phyloP scores from a whole-genome alignment of 2,329 filamentous ascomycete species.

The Claviceps pazoutovae region DNA sequence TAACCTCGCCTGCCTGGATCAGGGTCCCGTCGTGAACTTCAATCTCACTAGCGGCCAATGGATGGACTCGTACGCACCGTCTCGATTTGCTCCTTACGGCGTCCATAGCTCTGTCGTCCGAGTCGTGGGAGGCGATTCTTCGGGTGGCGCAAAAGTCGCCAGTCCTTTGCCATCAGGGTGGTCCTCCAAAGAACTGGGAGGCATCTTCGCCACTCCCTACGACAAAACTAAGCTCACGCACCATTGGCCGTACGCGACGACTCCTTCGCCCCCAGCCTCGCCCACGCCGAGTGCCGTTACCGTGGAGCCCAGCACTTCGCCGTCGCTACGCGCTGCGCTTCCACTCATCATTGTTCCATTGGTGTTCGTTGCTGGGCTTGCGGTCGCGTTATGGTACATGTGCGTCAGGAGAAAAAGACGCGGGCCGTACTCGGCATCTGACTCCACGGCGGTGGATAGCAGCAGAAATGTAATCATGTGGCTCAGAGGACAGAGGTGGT shows the following conservation, averaged over 20 bases:
- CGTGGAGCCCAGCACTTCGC: neutral
- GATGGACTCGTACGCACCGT: slow-evolving; percentile 56
- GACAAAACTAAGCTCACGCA: slow-evolving; percentile 39
- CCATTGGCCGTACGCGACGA: slow-evolving; percentile 45
- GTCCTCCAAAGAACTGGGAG: slow-evolving; percentile 31
- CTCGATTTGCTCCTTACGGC: slow-evolving; percentile 48
- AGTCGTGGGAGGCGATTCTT: slow-evolving; percentile 52
- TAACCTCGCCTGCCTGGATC: slow-evolving; percentile 30
- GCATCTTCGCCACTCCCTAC: slow-evolving; percentile 43
- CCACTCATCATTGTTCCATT: slow-evolving; percentile 8
- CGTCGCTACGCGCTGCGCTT: slow-evolving; percentile 3
- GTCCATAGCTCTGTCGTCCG: slow-evolving; percentile 51
- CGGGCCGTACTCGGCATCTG: slow-evolving; percentile 17
- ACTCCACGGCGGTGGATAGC: slow-evolving; percentile 30
- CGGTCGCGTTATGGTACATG: slow-evolving; percentile 34
- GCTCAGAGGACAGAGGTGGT: slow-evolving; percentile 31
- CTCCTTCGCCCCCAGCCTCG: neutral
- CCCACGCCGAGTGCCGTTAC: neutral
- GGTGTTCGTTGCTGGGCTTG: slow-evolving; percentile 8
- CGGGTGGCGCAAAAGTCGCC: slow-evolving; percentile 56
- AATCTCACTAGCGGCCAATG: slow-evolving; percentile 58
- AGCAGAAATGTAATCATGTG: slow-evolving; percentile 36
- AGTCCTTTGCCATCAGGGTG: slow-evolving; percentile 46
- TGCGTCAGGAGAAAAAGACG: slow-evolving; percentile 33
- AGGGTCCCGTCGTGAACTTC: slow-evolving; percentile 49